These are phyloP conservation scores for Limonium bicolor DNA, from an alignment of 148 eudicot species.

Conservation along the genomic window DNA sequence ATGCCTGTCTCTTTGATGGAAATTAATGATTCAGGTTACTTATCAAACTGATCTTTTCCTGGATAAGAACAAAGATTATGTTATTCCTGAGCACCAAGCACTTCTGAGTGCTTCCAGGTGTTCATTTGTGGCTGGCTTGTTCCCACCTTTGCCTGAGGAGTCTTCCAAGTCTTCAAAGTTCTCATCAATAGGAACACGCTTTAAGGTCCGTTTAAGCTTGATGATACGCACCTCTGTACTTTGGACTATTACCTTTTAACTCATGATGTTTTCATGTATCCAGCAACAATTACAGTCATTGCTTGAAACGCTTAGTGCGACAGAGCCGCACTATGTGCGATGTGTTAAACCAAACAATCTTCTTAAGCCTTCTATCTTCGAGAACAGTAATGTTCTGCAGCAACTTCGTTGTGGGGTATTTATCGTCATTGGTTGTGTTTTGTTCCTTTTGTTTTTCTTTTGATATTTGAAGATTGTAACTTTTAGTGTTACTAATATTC, in stretches of 20 bases:
- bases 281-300: conserved; percentile 94
- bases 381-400: conserved; percentile 67
- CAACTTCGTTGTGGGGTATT: conserved; percentile 96
- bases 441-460: neutral
- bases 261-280: conserved; percentile 8
- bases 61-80: conserved; percentile 97
- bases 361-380: conserved; percentile 86
- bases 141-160: conserved; percentile 73
- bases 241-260: neutral
- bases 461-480: neutral
- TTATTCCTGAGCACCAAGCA: conserved; percentile 89
- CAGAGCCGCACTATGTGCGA: conserved; percentile 92
- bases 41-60: conserved; percentile 84
- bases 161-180: conserved; percentile 83
- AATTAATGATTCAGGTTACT: conserved; percentile 57
- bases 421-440: too few relatives aligned
- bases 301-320: conserved; percentile 82
- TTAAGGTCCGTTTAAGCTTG: conserved; percentile 41
- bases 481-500: conserved; percentile 8
- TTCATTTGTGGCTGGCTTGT: conserved; percentile 77
- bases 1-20: neutral
- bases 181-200: conserved; percentile 77
- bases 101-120: conserved; percentile 76
- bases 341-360: conserved; percentile 95
- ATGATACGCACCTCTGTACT: neutral